These are phyloP conservation scores for Acer negundo DNA, from an alignment of 345 rosid genomes.

Conservation along the genomic window DNA sequence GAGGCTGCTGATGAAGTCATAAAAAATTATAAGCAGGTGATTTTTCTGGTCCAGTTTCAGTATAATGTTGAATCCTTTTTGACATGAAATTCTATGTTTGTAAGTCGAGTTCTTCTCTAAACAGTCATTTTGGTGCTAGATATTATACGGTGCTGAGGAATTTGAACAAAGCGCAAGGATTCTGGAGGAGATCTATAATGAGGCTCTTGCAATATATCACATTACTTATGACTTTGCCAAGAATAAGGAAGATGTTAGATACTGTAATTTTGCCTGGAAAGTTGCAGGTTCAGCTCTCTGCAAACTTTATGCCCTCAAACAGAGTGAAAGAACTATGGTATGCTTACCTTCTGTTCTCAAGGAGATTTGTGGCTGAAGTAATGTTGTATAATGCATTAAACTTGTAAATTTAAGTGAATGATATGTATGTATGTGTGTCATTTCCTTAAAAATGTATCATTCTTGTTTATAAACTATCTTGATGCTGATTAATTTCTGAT, in stretches of 20 bases:
- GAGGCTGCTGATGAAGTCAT: conserved; percentile 37
- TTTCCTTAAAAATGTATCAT: too few relatives aligned
- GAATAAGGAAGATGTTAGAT: background rate
- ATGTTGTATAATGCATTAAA: conserved; percentile 1
- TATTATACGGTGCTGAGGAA: conserved; percentile 51
- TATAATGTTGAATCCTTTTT: background rate
- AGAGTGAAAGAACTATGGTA: conserved; percentile 22
- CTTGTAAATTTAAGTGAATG: background rate
- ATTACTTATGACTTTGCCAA: conserved; percentile 47
- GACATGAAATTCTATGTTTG: background rate
- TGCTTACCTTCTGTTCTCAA: conserved; percentile 42
- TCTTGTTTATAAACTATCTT: background rate
- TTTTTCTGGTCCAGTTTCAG: background rate
- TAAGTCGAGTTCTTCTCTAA: background rate
- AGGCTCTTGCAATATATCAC: conserved; percentile 62
- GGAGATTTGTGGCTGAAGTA: conserved; percentile 37
- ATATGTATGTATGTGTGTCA: background rate
- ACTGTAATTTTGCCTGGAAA: conserved; percentile 71
- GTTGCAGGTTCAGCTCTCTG: conserved; percentile 70
- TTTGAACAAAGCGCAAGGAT: conserved; percentile 46
- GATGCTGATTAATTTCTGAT: too few relatives aligned
- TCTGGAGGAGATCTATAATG: conserved; percentile 40
- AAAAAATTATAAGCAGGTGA: conserved; percentile 60
- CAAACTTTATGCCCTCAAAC: conserved; percentile 25
- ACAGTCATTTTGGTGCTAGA: conserved; percentile 29